These are phyloP conservation scores for Fusarium verticillioides DNA, from an alignment of 2,329 filamentous ascomycete species.

Conservation along the genomic window DNA sequence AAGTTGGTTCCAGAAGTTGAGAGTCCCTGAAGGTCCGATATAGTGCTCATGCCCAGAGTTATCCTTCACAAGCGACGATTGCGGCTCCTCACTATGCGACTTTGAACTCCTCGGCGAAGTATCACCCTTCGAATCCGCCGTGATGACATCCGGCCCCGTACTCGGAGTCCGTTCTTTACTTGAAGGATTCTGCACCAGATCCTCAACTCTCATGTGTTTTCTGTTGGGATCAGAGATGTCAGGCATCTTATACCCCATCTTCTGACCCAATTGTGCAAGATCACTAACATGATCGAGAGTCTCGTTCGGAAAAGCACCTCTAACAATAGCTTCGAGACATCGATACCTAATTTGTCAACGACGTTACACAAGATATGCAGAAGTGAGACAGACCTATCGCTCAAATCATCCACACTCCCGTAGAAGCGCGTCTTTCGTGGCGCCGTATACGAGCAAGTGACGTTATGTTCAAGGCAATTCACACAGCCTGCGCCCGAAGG, in stretches of 20 bases:
- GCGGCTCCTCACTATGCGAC: conserved; percentile 33
- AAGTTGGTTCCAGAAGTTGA: conserved; percentile 51
- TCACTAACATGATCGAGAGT: conserved; percentile 44
- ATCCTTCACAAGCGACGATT: conserved; percentile 46
- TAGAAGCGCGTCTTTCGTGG: conserved; percentile 53
- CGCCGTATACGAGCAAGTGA: conserved; percentile 49
- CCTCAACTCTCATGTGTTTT: conserved; percentile 26
- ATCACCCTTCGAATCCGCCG: neutral
- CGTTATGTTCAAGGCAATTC: conserved; percentile 48
- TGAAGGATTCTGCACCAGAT: conserved; percentile 15
- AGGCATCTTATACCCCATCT: conserved; percentile 50
- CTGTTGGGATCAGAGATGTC: conserved; percentile 39
- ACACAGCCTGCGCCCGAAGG: conserved; percentile 47
- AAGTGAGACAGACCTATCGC: conserved; percentile 45
- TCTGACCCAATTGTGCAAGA: conserved; percentile 46
- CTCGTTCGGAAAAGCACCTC: conserved; percentile 49
- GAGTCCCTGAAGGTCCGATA: conserved; percentile 52
- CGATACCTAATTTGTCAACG: conserved; percentile 41
- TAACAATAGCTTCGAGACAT: conserved; percentile 52
- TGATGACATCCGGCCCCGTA: conserved; percentile 1
- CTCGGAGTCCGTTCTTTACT: neutral
- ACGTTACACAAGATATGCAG: neutral
- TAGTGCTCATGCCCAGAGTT: conserved; percentile 51
- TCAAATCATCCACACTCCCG: conserved; percentile 51
- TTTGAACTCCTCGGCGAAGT: conserved; percentile 15